phyloP scores from a whole-genome alignment of 306 rosid genomes.

The Ormosia emarginata region DNA sequence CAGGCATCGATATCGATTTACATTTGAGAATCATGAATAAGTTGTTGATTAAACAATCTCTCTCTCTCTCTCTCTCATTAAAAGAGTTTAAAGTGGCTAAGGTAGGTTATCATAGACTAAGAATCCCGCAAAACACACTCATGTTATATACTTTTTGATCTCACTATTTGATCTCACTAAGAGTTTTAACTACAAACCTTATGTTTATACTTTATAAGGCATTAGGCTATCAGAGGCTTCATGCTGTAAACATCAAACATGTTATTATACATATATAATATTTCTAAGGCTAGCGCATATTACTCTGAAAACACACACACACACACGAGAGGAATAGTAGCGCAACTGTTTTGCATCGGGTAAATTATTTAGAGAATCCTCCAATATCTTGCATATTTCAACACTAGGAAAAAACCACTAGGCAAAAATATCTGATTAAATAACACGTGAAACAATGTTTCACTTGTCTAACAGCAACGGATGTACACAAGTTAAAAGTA shows the following conservation, averaged over 20 bases:
- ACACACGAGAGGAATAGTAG: neutral
- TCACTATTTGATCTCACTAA: too few species aligned
- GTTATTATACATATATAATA: neutral
- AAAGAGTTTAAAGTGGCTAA: neutral
- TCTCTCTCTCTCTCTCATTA: neutral
- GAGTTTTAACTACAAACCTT: neutral
- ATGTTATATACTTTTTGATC: neutral
- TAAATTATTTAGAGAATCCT: neutral
- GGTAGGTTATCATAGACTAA: neutral
- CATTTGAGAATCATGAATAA: neutral
- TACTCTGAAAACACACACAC: too few species aligned
- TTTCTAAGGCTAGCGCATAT: too few species aligned
- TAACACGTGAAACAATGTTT: neutral
- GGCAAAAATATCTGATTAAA: neutral
- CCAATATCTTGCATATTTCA: neutral
- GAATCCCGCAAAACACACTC: neutral
- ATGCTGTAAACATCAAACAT: neutral
- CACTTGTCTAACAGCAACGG: neutral
- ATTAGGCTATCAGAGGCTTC: neutral
- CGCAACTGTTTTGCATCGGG: neutral
- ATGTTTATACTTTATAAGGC: neutral
- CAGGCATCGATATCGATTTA: neutral
- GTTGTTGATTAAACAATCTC: neutral
- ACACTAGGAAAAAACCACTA: neutral
- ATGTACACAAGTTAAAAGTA: constrained; percentile 6